Percentiles rank a stretch among this genome's conserved stretches.
phyloP scores from a whole-genome alignment of 495 filamentous ascomycete genomes.

The Acidomyces sp. region DNA sequence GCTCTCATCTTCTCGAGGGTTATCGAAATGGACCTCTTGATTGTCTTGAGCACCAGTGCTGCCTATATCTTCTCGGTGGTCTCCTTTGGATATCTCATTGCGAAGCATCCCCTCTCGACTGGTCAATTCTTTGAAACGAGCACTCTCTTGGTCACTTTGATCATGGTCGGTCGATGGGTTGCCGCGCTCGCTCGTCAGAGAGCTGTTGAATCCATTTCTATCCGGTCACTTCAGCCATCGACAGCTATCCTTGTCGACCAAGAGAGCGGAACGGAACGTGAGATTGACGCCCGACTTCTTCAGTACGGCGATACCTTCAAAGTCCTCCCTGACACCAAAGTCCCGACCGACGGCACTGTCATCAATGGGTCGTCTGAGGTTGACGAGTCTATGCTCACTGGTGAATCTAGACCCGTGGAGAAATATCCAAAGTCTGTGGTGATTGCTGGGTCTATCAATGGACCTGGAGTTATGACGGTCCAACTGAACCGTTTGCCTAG shows the following conservation, averaged over 20 bases:
- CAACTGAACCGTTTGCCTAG: constrained; percentile 47
- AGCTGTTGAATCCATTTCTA: constrained; percentile 53
- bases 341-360: constrained; percentile 61
- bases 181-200: constrained; percentile 49
- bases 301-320: constrained; percentile 62
- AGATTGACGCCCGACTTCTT: constrained; percentile 56
- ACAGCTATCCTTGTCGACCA: constrained; percentile 32
- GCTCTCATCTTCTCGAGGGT: constrained; percentile 46
- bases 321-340: constrained; percentile 43
- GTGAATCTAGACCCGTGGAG: constrained; percentile 46
- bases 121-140: constrained; percentile 68
- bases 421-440: constrained; percentile 40
- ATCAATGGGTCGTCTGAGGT: constrained; percentile 49
- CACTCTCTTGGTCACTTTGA: constrained; percentile 61
- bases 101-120: constrained; percentile 39
- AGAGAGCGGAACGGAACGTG: constrained; percentile 20
- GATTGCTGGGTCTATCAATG: constrained; percentile 56
- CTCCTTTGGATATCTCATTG: constrained; percentile 44
- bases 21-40: constrained; percentile 70
- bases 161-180: constrained; percentile 57
- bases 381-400: constrained; percentile 67
- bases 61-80: constrained; percentile 67
- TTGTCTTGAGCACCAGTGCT: constrained; percentile 58
- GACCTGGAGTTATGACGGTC: constrained; percentile 41
- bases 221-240: constrained; percentile 44